Evolutionary conservation across 352 stramenopile species (phyloP).

Genomic region (Globisporangium viniferum): DNA sequence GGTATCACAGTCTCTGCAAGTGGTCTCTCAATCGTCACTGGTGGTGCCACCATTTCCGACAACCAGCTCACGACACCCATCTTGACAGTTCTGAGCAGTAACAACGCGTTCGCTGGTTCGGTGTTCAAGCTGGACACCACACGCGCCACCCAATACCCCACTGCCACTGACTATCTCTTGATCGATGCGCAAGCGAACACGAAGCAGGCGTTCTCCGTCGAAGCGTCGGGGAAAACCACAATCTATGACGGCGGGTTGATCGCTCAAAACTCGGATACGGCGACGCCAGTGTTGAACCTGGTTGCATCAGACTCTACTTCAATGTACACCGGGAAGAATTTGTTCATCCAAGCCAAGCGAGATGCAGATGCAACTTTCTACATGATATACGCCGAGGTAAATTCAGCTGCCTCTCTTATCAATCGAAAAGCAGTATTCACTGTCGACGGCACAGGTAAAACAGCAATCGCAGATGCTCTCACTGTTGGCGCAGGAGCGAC

Average conservation of each 20-base stretch:
- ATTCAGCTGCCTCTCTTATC: not conserved
- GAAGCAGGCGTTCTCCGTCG: slow-evolving; percentile 34
- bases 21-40: slow-evolving; percentile 21
- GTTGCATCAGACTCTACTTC: too few relatives aligned
- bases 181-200: slow-evolving; percentile 31
- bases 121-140: slow-evolving; percentile 26
- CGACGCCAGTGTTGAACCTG: too few relatives aligned
- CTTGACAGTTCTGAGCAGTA: slow-evolving; percentile 27
- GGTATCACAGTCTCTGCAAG: not conserved
- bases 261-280: slow-evolving; percentile 26
- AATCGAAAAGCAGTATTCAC: not conserved
- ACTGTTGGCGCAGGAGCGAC: not conserved
- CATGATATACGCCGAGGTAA: not conserved
- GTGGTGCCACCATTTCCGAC: slow-evolving; percentile 39
- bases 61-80: slow-evolving; percentile 15
- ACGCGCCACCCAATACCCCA: slow-evolving; percentile 25
- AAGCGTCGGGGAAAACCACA: slow-evolving; percentile 49
- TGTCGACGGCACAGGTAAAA: not conserved
- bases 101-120: slow-evolving; percentile 23
- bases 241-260: slow-evolving; percentile 39
- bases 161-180: slow-evolving; percentile 36
- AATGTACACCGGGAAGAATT: not conserved
- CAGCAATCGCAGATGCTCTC: not conserved
- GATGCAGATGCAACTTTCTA: not conserved
- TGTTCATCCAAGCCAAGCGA: not conserved